Base-by-base conservation (phyloP, 2,329 filamentous ascomycete genomes). In the Stemphylium vesicarium region DNA sequence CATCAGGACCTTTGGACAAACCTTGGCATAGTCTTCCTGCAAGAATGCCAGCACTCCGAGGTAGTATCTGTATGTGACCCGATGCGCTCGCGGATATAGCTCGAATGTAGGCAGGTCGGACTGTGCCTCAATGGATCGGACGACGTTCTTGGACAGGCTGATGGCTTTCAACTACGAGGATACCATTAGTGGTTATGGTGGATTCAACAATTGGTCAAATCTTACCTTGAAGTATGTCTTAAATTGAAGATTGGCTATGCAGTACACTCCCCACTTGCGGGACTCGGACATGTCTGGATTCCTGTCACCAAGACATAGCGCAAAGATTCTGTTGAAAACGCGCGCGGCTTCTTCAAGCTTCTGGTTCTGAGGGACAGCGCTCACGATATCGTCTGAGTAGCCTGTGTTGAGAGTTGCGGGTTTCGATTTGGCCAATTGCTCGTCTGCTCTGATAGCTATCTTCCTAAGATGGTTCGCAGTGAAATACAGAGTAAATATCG, bases 231-330 rank as follows among this genome's bases (percentile, higher is more conserved):
- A 99, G 76, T 98, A 97, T 1, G 93, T 98, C 78, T 98, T 98
- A 85, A 99, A 99, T 12, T 97, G 82, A 7, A 99, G 84, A 72
- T 96, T 98, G 70, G 93, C 92, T 62, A 94, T 88, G 75, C 92
- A 93, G 79, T 99, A 99, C 42, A 96, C 90, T 6, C 92, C 96
- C 95, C 95, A 99, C 84, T 98, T 99, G 50, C 95, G 87, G 8
- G 94, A 97, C 68, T 96, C 90, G 20, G 52, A 59, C 69, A 92
- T 87, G 39, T 97, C 80, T 12, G 90, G 87, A 57, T 90, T 90
- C 76, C 91, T 88, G 74, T 99, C 95, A 67, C 87, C 92, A 43
- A 96, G 81, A 74, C 95, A 99, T 4, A 96, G 78, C 13, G 90
- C 91, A 75, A 98, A 99, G 63, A 98, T 92, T 43, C 90, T 86